Evolutionary conservation across 352 stramenopile species (phyloP).

Genomic region (Phytophthora uliginosa): DNA sequence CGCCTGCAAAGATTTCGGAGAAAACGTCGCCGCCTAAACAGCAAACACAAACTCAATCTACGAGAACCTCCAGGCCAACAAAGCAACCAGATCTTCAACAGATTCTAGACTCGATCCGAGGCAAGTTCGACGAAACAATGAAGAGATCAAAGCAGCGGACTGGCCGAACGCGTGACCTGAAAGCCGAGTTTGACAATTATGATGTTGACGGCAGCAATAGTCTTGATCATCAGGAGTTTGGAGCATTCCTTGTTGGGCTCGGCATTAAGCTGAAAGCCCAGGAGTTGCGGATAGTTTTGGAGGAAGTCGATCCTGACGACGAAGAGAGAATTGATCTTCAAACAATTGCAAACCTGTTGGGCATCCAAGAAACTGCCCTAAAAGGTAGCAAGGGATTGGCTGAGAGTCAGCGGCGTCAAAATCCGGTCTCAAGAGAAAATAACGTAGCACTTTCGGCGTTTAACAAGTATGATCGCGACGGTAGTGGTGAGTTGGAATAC

Average conservation of each 20-base stretch:
- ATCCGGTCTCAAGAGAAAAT: background rate
- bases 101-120: constrained; percentile 32
- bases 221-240: constrained; percentile 74
- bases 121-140: constrained; percentile 39
- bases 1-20: constrained; percentile 8
- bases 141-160: constrained; percentile 34
- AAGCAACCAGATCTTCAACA: constrained; percentile 32
- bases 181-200: constrained; percentile 57
- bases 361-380: constrained; percentile 1
- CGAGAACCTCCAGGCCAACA: background rate
- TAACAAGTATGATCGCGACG: constrained; percentile 48
- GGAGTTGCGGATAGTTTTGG: constrained; percentile 51
- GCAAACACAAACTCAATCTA: constrained; percentile 10
- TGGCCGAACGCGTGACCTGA: constrained; percentile 26
- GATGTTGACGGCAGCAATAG: constrained; percentile 57
- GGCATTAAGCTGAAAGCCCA: constrained; percentile 63
- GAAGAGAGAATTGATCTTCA: constrained; percentile 60
- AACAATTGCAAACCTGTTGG: constrained; percentile 47
- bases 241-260: constrained; percentile 59
- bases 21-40: constrained; percentile 9
- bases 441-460: constrained; percentile 36
- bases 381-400: constrained; percentile 7
- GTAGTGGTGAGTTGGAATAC: constrained; percentile 53
- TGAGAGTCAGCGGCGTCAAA: constrained; percentile 9
- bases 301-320: constrained; percentile 50